These are phyloP conservation scores for Cordyceps cicadae DNA, from an alignment of 2,329 filamentous ascomycete species.

Conservation along the genomic window DNA sequence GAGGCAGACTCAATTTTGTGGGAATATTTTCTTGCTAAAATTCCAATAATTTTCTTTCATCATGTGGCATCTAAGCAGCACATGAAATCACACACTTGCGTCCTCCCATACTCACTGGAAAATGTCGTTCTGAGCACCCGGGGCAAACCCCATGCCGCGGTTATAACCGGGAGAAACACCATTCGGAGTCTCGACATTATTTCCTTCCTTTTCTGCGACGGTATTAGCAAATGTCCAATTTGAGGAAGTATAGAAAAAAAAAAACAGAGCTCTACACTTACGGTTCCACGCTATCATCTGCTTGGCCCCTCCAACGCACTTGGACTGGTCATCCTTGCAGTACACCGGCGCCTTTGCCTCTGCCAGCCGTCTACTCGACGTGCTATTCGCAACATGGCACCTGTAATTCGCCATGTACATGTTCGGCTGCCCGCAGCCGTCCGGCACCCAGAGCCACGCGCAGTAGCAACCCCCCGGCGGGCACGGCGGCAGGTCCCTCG, in stretches of 20 bases:
- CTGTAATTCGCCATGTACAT: slow-evolving; percentile 38
- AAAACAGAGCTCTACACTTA: slow-evolving; percentile 5
- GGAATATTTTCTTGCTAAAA: too few relatives aligned
- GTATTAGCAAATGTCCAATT: background rate
- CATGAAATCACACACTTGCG: background rate
- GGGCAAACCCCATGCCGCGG: background rate
- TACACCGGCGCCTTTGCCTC: slow-evolving; percentile 30
- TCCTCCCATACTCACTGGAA: background rate
- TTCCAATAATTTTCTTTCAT: background rate
- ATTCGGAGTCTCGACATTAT: background rate
- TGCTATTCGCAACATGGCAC: slow-evolving; percentile 35
- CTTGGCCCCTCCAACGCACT: slow-evolving; percentile 37
- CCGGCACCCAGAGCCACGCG: slow-evolving; percentile 20
- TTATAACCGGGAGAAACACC: background rate
- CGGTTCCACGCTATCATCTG: slow-evolving; percentile 40
- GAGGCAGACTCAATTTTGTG: background rate
- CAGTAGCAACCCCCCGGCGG: slow-evolving; percentile 19
- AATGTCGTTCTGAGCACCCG: background rate
- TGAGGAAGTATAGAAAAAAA: background rate
- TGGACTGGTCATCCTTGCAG: slow-evolving; percentile 29
- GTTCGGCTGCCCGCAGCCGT: slow-evolving; percentile 18
- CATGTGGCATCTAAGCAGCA: background rate
- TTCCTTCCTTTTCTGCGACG: background rate
- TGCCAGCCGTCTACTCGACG: slow-evolving; percentile 28
- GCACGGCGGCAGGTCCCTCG: slow-evolving; percentile 17